phyloP scores from a whole-genome alignment of 768 basidiomycete species.

The Agaricus bisporus region DNA sequence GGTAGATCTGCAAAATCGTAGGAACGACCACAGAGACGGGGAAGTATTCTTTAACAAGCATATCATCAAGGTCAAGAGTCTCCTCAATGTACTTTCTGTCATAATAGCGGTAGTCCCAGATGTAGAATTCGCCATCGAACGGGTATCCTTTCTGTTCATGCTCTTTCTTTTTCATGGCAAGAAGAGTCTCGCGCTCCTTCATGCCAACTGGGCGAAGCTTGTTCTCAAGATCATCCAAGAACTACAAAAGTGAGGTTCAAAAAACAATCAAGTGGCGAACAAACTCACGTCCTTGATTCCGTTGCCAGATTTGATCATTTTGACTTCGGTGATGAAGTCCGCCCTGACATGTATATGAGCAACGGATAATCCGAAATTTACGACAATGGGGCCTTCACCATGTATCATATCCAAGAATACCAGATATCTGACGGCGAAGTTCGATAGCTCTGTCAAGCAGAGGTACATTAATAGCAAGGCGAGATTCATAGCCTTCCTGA shows the following conservation, averaged over 20 bases:
- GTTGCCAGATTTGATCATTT: slow-evolving; percentile 75
- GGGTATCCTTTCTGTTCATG: slow-evolving; percentile 51
- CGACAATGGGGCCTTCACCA: slow-evolving; percentile 33
- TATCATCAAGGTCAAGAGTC: slow-evolving; percentile 66
- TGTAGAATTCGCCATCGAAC: slow-evolving; percentile 68
- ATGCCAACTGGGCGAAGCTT: slow-evolving; percentile 69
- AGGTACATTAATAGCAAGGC: slow-evolving; percentile 64
- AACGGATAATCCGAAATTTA: not conserved
- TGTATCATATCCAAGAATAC: slow-evolving; percentile 63
- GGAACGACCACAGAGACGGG: slow-evolving; percentile 81
- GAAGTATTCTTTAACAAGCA: slow-evolving; percentile 84
- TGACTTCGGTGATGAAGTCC: slow-evolving; percentile 77
- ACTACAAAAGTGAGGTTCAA: slow-evolving; percentile 33
- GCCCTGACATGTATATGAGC: slow-evolving; percentile 34
- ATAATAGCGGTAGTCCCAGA: slow-evolving; percentile 84
- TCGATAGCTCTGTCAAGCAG: slow-evolving; percentile 61
- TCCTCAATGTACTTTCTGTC: slow-evolving; percentile 63
- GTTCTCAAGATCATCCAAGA: slow-evolving; percentile 68
- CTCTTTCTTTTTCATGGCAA: slow-evolving; percentile 73
- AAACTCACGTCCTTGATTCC: slow-evolving; percentile 47
- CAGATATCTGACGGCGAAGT: slow-evolving; percentile 65
- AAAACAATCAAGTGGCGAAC: not conserved
- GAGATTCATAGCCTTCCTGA: slow-evolving; percentile 60
- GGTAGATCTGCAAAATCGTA: slow-evolving; percentile 77
- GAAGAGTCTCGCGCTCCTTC: slow-evolving; percentile 60